Evolutionary conservation across 768 basidiomycete genomes (phyloP).

Genomic region (Lactifluus rugatus): DNA sequence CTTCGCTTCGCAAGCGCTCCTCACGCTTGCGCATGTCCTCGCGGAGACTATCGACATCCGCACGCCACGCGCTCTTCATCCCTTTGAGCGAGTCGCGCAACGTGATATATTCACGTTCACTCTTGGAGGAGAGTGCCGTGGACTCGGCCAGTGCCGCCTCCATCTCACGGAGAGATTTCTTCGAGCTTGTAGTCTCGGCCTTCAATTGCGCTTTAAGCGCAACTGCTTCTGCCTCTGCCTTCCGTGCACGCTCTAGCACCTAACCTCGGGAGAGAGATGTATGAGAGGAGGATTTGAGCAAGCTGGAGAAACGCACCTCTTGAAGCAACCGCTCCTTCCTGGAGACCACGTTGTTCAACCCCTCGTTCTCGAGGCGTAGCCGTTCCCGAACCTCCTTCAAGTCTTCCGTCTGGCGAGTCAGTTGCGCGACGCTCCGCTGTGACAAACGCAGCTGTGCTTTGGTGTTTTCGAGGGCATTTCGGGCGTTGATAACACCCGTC

Average conservation of each 20-base stretch:
- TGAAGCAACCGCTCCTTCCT: conserved; percentile 81
- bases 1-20: conserved; percentile 56
- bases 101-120: conserved; percentile 73
- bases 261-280: conserved; percentile 22
- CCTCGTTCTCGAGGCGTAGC: conserved; percentile 76
- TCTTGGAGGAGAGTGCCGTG: conserved; percentile 66
- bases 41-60: conserved; percentile 58
- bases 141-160: conserved; percentile 64
- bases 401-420: conserved; percentile 82
- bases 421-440: conserved; percentile 73
- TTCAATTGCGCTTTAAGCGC: conserved; percentile 65
- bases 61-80: conserved; percentile 63
- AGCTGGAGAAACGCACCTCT: conserved; percentile 44
- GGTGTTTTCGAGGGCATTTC: conserved; percentile 78
- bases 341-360: conserved; percentile 77
- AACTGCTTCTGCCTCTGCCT: conserved; percentile 70
- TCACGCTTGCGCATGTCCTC: conserved; percentile 72
- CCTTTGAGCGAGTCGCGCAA: conserved; percentile 68
- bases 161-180: conserved; percentile 75
- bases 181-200: conserved; percentile 57
- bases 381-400: conserved; percentile 81
- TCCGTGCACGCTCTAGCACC: conserved; percentile 77
- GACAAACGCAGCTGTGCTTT: conserved; percentile 71
- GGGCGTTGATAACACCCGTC: conserved; percentile 68
- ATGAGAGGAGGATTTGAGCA: not conserved